Base-by-base conservation (phyloP, 208 protist genomes). In the Crithidia mellificae region DNA sequence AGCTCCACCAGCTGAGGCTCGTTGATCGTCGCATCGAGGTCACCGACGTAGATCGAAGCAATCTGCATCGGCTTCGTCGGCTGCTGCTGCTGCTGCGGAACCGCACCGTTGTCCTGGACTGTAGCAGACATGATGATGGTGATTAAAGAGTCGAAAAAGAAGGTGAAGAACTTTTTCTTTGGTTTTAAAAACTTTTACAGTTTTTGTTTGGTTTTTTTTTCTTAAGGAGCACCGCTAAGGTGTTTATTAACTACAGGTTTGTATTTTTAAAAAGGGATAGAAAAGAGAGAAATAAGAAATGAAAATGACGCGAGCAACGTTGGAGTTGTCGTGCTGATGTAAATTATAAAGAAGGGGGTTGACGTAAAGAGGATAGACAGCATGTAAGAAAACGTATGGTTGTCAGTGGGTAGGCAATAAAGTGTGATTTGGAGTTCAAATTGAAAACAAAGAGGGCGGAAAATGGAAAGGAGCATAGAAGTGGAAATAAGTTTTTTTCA, bases 11-110 rank as follows among this genome's bases (percentile, higher is more conserved):
- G 88, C 56, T 95, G 73, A 20, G 91, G 85, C 77, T 99, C 98
- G 24, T 77, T 84, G 71, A 93, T 88, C 39, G 84, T 87, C 20
- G 97, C 89, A 43, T 99, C 96, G 19, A 99, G 88, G 63, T 99
- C 98, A 61, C 98, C 98, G 34, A 99, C 96, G 78, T 99, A 99
- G 30, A 99, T 89, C 15, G 98, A 99, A 5, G 89, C 81, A 85
- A 98, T 77, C 81, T 98, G 85, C 80, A 98, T 73, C 85, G 93
- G 68, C 66, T 91, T 90, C 20, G 61, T 77, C 25, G 65, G 38
- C 61, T 57, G 62, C 53, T 64, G 55, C 62, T 36, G 69, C 41
- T 34, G 56, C 61, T 46, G 68, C 17, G 74, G 51, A 39, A 52
- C 73, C 68, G 63, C 69, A 24, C 59, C 46, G 46, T 63, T 68